These are phyloP conservation scores for Lunularia cruciata DNA, from an alignment of 225 moss, liverwort and hornwort species.

Conservation along the genomic window DNA sequence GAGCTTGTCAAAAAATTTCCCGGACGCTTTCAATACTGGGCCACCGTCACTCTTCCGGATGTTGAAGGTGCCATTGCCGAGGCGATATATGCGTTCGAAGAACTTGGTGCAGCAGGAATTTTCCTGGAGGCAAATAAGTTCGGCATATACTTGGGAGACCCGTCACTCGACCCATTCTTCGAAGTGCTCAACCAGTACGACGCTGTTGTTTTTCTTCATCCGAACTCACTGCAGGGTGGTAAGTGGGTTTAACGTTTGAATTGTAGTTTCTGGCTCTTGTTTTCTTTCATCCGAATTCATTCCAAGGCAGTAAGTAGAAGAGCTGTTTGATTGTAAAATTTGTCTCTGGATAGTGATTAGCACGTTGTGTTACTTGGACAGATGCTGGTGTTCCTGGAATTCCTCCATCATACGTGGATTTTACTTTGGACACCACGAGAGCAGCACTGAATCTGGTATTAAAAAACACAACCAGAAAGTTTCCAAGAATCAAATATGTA, in stretches of 20 bases:
- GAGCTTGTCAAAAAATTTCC: conserved; percentile 14
- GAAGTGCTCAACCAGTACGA: conserved; percentile 13
- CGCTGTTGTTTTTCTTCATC: conserved; percentile 26
- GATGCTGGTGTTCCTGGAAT: conserved; percentile 2
- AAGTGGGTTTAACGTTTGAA: not conserved
- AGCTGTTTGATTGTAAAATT: not conserved
- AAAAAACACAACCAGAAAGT: conserved; percentile 24
- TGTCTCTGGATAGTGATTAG: not conserved
- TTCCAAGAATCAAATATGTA: conserved; percentile 27
- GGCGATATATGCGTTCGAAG: conserved; percentile 19
- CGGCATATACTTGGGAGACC: conserved; percentile 20
- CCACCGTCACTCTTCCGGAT: conserved; percentile 16
- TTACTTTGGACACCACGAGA: conserved; percentile 32
- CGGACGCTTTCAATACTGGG: conserved; percentile 15
- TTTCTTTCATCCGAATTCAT: not conserved
- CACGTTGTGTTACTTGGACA: not conserved
- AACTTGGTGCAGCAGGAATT: conserved; percentile 15
- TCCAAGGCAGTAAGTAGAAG: not conserved
- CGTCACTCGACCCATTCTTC: conserved; percentile 13
- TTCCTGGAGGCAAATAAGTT: conserved; percentile 10
- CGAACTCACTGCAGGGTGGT: conserved; percentile 2
- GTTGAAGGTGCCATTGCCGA: conserved; percentile 19
- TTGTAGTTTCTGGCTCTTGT: too few species aligned
- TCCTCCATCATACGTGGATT: conserved; percentile 20
- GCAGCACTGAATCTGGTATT: conserved; percentile 32